Evolutionary conservation across 805 yeast genomes (phyloP).

Genomic region (Teunomyces tritomae): DNA sequence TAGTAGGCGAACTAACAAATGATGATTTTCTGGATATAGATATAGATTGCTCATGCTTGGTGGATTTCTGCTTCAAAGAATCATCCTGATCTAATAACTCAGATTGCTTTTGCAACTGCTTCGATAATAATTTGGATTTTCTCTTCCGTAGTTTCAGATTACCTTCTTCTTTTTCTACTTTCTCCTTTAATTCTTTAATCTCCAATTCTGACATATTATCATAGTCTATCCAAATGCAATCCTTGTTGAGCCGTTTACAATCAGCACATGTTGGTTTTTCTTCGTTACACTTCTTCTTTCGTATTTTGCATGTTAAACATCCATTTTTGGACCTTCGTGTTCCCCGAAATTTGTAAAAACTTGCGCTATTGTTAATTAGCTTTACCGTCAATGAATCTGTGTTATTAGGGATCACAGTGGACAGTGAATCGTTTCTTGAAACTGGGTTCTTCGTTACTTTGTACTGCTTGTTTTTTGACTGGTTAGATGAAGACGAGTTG

Average conservation of each 20-base stretch:
- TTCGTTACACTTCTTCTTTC: constrained; percentile 62
- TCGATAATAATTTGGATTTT: constrained; percentile 7
- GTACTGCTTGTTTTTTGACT: background rate
- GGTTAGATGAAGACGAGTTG: background rate
- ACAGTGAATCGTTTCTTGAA: background rate
- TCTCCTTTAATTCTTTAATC: constrained; percentile 29
- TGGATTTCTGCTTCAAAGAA: background rate
- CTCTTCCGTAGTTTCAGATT: constrained; percentile 43
- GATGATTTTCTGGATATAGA: background rate
- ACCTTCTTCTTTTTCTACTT: constrained; percentile 40
- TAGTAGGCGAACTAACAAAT: background rate
- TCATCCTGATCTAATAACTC: background rate
- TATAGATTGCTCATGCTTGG: background rate
- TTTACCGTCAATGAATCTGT: constrained; percentile 7
- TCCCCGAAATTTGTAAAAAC: constrained; percentile 15
- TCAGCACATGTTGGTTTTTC: constrained; percentile 49
- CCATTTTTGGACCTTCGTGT: constrained; percentile 53
- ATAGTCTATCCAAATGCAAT: constrained; percentile 48
- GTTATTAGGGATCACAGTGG: background rate
- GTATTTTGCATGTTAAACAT: constrained; percentile 63
- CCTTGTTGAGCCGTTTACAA: constrained; percentile 44
- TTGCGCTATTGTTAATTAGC: constrained; percentile 13
- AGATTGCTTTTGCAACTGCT: background rate
- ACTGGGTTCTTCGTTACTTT: background rate
- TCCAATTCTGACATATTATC: constrained; percentile 41